Conservation (phyloP, 306 rosid genomes). For the Phaseolus lunatus region DNA sequence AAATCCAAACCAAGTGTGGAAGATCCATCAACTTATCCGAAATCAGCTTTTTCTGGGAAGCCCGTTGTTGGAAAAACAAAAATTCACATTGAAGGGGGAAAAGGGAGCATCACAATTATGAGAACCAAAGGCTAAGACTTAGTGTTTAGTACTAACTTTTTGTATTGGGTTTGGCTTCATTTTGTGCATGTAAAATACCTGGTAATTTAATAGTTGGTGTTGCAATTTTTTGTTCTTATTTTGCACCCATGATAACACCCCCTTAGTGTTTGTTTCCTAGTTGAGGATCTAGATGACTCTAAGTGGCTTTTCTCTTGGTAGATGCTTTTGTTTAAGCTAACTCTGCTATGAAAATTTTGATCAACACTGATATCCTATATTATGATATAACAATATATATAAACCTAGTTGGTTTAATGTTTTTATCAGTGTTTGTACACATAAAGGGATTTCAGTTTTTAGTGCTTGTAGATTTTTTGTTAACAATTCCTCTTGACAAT, state of each 20-base stretch:
- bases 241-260: slow-evolving; percentile 16
- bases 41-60: slow-evolving; percentile 94
- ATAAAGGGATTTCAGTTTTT: too few species aligned
- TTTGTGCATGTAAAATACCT: slow-evolving; percentile 35
- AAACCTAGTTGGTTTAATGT: not conserved
- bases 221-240: slow-evolving; percentile 24
- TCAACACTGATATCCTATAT: not conserved
- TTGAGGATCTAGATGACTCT: slow-evolving; percentile 1
- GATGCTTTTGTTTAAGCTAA: slow-evolving; percentile 11
- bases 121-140: slow-evolving; percentile 82
- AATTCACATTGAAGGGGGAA: slow-evolving; percentile 90
- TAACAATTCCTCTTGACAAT: too few species aligned
- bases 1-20: slow-evolving; percentile 59
- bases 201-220: slow-evolving; percentile 37
- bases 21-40: slow-evolving; percentile 71
- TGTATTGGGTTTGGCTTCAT: slow-evolving; percentile 44
- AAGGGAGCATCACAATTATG: slow-evolving; percentile 98
- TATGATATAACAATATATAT: not conserved
- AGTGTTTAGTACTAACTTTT: slow-evolving; percentile 33
- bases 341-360: slow-evolving; percentile 25
- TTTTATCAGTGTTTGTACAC: too few species aligned
- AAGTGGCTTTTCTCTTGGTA: not conserved
- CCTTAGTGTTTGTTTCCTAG: slow-evolving; percentile 31
- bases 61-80: slow-evolving; percentile 93
- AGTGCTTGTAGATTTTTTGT: too few species aligned